Percentiles rank a stretch among this genome's conserved stretches.
These are phyloP conservation scores for Sodiomyces alkalinus DNA, from an alignment of 2,329 filamentous ascomycete species.

Conservation along the genomic window DNA sequence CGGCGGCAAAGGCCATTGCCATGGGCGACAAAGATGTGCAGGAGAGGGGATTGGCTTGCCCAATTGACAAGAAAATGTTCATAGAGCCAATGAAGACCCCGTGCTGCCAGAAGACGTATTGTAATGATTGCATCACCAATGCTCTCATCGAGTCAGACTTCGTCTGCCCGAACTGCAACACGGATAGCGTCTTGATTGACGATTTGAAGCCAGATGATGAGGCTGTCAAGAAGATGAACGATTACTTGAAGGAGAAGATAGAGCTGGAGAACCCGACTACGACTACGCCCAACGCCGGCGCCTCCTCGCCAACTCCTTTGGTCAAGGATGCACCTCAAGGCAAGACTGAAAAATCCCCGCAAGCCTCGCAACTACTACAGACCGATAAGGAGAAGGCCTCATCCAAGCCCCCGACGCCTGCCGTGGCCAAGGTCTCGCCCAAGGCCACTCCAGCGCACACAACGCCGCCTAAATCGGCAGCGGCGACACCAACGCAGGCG, in stretches of 20 bases:
- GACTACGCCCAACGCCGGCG: slow-evolving; percentile 14
- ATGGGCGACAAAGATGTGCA: slow-evolving; percentile 75
- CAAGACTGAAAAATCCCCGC: slow-evolving; percentile 4
- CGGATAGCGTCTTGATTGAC: slow-evolving; percentile 84
- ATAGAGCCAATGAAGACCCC: slow-evolving; percentile 98
- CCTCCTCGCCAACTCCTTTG: slow-evolving; percentile 11
- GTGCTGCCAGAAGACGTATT: slow-evolving; percentile 96
- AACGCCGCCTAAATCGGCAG: slow-evolving; percentile 13
- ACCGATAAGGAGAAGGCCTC: slow-evolving; percentile 8
- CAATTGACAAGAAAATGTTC: slow-evolving; percentile 95
- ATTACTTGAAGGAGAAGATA: slow-evolving; percentile 46
- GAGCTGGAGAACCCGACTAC: slow-evolving; percentile 34
- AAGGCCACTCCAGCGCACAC: slow-evolving; percentile 23
- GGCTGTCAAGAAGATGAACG: slow-evolving; percentile 60
- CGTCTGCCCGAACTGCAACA: slow-evolving; percentile 81
- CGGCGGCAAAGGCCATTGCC: slow-evolving; percentile 62
- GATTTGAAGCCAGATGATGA: slow-evolving; percentile 76
- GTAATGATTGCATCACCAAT: slow-evolving; percentile 99
- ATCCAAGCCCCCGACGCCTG: slow-evolving; percentile 10
- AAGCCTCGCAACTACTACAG: slow-evolving; percentile 4
- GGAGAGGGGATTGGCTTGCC: slow-evolving; percentile 78
- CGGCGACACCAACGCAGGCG: slow-evolving; percentile 12
- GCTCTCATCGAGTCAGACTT: slow-evolving; percentile 97
- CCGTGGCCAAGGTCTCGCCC: slow-evolving; percentile 6
- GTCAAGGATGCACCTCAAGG: slow-evolving; percentile 5